Evolutionary conservation across 2,329 filamentous ascomycete genomes (phyloP), one percentile per base, ranked within the genome.

Genomic region (Apiospora malaysiana): DNA sequence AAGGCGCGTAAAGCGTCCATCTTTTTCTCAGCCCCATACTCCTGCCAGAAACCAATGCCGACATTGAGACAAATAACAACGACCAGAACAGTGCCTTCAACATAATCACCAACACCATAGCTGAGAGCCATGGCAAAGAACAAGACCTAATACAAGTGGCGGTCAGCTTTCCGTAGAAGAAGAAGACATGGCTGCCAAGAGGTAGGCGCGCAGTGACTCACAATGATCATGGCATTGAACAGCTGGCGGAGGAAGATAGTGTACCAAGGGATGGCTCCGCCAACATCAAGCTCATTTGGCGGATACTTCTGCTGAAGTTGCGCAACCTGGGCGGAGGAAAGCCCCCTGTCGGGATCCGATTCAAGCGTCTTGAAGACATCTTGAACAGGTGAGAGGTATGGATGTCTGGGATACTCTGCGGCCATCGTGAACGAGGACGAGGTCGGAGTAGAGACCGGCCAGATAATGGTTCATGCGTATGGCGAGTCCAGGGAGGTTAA

Each of bases 201-300:
- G n/a, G 8, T 9, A 27, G 46, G n/a, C 2, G 21, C 18, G 18
- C 27, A 18, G 27, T 6, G 4, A 83, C 87, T 74, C 81, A 89
- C 89, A 76, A 94, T 81, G 70, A 92, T 92, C 92, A 94, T 94
- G 71, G 92, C 92, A 84, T 94, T 94, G 78, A 90, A 88, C 27
- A 94, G 81, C 79, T 94, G 92, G 76, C 91, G 91, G 71, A 92
- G 83, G 66, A 94, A 82, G 56, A 94, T 93, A 76, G 91, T 94
- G 76, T 90, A 85, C 92, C 90, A 86, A 78, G 87, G 88, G 66
- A 94, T 90, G 40, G 88, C 88, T 40, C 87, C 89, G 25, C 87
- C 90, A 25, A 93, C 88, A 63, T 93, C 89, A 25, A 94, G 85
- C 77, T 93, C 91, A 82, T 94, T 94, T 23, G 81, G 84, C 68